Conservation (phyloP, 768 basidiomycete species). For the Tylopilus intermedius region DNA sequence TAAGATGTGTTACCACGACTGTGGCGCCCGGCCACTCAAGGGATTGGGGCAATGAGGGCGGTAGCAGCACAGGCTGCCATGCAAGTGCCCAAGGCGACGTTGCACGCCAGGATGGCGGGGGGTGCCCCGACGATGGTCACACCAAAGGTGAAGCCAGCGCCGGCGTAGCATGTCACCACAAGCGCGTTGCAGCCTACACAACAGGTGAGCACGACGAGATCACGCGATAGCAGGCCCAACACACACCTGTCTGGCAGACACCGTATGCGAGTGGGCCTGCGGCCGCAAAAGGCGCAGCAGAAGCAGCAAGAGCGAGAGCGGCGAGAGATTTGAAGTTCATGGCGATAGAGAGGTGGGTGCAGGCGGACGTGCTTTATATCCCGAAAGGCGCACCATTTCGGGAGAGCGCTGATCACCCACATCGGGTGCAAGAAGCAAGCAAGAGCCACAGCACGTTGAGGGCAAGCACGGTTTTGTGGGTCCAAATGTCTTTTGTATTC, state of each 20-base stretch:
- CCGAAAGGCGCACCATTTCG: neutral
- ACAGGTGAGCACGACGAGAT: neutral
- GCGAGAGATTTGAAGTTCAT: conserved; percentile 26
- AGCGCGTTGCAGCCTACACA: conserved; percentile 24
- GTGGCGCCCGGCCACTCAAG: conserved; percentile 8
- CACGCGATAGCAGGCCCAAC: too few species aligned
- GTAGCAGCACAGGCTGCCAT: conserved; percentile 22
- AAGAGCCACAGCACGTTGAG: neutral
- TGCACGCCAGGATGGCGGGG: conserved; percentile 21
- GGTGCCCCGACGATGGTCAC: conserved; percentile 19
- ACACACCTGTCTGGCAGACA: conserved; percentile 22
- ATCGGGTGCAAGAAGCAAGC: too few species aligned
- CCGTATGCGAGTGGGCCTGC: conserved; percentile 24
- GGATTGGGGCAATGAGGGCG: conserved; percentile 22
- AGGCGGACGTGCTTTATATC: neutral
- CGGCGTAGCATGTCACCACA: conserved; percentile 21
- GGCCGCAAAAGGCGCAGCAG: conserved; percentile 4
- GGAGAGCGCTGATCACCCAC: neutral
- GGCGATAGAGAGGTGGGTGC: neutral
- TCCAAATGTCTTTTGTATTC: neutral
- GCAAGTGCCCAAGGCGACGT: conserved; percentile 20
- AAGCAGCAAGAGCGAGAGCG: conserved; percentile 16
- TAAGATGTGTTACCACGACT: neutral
- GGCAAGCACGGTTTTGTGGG: neutral
- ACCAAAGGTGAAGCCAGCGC: conserved; percentile 23